Base-by-base conservation (phyloP, 169 alveolate species). In the Plasmodium coatneyi region DNA sequence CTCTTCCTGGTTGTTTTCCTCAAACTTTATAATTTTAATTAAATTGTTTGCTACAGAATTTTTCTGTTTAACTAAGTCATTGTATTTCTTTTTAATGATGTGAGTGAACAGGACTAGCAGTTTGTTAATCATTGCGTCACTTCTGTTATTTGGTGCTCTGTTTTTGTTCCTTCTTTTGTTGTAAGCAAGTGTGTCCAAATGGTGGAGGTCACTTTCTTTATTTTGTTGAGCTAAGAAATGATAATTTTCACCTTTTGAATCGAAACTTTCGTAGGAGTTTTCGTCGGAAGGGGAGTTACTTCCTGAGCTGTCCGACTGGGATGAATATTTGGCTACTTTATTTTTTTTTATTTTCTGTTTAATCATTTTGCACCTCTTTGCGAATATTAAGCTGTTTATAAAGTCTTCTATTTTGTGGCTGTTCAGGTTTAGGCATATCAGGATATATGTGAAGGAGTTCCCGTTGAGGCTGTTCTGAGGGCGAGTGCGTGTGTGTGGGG, bases 331-430 rank as follows among this genome's bases (percentile, higher is more conserved):
- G 30, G 46, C 71, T 54, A 22, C 70, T n/a, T 36, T 76, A 41
- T 78, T 87, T 87, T 87, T 87, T 87, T 78, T 87, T 16, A 87
- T 87, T 78, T 78, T 87, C 34, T 87, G 93, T 60, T 79, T 87
- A 7, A 87, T 87, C 93, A 78, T 87, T 87, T 76, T 87, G 46
- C 93, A 87, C 52, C 93, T 87, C 71, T 87, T 87, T 36, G 93
- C 86, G 49, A 87, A 87, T 34, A 87, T 87, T 56, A 87, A 60
- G 12, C 93, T 87, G 71, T 87, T 87, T 56, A 87, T 87, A 25
- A 87, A 87, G 30, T 87, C 93, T 14, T 87, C 89, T 78, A 87
- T 87, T 87, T 87, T 87, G 52, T 87, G 82, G 32, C 89, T 54
- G 46, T 87, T 87, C 54, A 66, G 43, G 46, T 87, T 87, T 39